These are phyloP conservation scores for Calycina herbarum DNA, from an alignment of 2,329 filamentous ascomycete species.

Conservation along the genomic window DNA sequence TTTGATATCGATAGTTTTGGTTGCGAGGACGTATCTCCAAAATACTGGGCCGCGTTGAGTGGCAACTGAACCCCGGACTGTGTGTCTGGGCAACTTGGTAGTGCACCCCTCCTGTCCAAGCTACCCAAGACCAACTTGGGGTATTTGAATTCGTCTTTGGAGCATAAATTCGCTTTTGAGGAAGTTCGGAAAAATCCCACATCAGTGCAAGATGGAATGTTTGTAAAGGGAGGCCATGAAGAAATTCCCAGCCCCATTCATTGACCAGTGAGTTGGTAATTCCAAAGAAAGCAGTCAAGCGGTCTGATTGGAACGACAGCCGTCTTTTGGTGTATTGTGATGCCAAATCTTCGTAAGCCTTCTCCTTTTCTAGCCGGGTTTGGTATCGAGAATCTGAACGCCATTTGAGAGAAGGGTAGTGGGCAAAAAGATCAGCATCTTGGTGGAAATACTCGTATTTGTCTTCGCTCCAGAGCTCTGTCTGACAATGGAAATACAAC, in stretches of 20 bases:
- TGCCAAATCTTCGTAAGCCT: background rate
- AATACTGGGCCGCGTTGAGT: too few relatives aligned
- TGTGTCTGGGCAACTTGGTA: too few relatives aligned
- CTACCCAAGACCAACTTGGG: constrained; percentile 11
- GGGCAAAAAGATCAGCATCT: background rate
- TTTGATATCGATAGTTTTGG: background rate
- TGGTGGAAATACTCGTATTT: constrained; percentile 6
- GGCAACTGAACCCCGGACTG: background rate
- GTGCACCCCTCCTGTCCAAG: background rate
- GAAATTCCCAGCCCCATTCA: constrained; percentile 1
- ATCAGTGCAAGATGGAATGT: background rate
- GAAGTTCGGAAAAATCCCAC: background rate
- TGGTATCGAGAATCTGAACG: background rate
- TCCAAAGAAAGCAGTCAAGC: constrained; percentile 4
- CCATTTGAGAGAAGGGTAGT: background rate
- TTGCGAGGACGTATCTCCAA: too few relatives aligned
- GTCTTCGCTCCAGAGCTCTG: constrained; percentile 5
- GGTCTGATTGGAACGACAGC: background rate
- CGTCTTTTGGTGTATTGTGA: background rate
- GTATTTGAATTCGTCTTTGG: background rate
- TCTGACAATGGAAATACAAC: constrained; percentile 8
- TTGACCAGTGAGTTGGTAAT: background rate
- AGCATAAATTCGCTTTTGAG: background rate
- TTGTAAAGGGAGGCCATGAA: background rate
- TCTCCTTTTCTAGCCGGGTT: background rate